A percentile compares a stretch with the other conserved stretches of the same genome.
Evolutionary conservation across 2,329 filamentous ascomycete species (phyloP).

Genomic region (Xylariales sp.): DNA sequence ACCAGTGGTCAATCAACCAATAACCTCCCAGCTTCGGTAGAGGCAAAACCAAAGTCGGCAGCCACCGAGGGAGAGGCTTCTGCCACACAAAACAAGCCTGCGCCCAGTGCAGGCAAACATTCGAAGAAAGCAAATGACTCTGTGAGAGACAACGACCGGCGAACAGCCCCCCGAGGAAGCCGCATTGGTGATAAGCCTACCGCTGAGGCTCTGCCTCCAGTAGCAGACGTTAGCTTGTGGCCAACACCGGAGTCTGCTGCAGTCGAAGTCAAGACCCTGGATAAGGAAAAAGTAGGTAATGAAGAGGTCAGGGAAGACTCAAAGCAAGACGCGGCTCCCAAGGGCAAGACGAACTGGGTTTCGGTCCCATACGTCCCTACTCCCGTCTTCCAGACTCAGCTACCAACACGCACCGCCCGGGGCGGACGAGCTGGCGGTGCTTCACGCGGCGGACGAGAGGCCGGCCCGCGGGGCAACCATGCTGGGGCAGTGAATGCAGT

Average conservation of each 20-base stretch:
- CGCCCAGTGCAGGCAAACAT: slow-evolving; percentile 28
- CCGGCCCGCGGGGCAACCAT: slow-evolving; percentile 14
- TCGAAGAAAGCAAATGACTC: slow-evolving; percentile 39
- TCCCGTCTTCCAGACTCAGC: slow-evolving; percentile 80
- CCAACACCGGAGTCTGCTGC: slow-evolving; percentile 81
- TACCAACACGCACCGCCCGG: slow-evolving; percentile 53
- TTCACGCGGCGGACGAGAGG: slow-evolving; percentile 23
- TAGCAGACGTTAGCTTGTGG: slow-evolving; percentile 77
- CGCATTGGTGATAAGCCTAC: slow-evolving; percentile 28
- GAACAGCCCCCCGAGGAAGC: slow-evolving; percentile 38
- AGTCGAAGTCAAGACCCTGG: slow-evolving; percentile 72
- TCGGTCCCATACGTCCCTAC: slow-evolving; percentile 77
- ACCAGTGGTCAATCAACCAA: slow-evolving; percentile 26
- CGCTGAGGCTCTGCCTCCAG: slow-evolving; percentile 50
- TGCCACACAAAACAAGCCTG: neutral
- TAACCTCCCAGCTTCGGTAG: slow-evolving; percentile 6
- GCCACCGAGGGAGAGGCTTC: slow-evolving; percentile 4
- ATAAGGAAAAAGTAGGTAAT: slow-evolving; percentile 54
- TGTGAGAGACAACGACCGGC: slow-evolving; percentile 33
- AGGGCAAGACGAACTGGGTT: slow-evolving; percentile 82
- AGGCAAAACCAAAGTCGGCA: slow-evolving; percentile 11
- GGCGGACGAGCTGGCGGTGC: slow-evolving; percentile 31
- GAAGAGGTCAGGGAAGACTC: slow-evolving; percentile 55
- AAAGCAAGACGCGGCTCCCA: slow-evolving; percentile 47
- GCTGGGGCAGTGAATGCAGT: slow-evolving; percentile 4